Base-by-base conservation (phyloP, 1,284 basidiomycete genomes). In the Somion occarium region DNA sequence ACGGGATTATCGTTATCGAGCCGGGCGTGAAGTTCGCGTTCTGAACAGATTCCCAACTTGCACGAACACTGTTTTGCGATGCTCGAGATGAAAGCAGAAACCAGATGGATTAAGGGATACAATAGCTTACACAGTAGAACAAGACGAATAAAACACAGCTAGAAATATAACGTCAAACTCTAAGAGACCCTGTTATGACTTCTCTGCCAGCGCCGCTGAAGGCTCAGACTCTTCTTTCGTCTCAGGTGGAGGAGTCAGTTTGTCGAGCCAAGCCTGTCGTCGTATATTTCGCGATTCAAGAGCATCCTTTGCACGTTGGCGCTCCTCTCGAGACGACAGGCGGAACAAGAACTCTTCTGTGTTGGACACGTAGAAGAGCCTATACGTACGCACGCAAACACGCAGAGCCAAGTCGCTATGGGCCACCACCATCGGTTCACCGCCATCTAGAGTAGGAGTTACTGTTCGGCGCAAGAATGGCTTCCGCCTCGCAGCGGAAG, bases 361-460 rank as follows among this genome's bases (percentile, higher is more conserved):
- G 19, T 73, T 67, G 1, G 88, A 76, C 12, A 91, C 89, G 63
- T 85, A 93, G 72, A 95, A 94, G 50, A 94, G 72, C 24, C 87
- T 78, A 64, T 93, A 94, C 23, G 88, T 93, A 48, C 89, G 82
- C 34, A 91, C 78, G 64, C 90, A 93, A 50, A 95, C 81, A 59
- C 89, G 88, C 64, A 93, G 87, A 64, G 91, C 88, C 18, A 94
- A 76, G 2, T 76, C 74, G 37, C 83, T 83, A 26, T 24, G 22
- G 2, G 52, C 51, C 9, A 45, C 34, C 19, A 47, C 15, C 20
- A 48, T 41, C 19, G 42, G 44, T 38, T 45, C 38, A n/a, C 38
- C 22, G 25, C 55, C 45, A 22, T 44, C 55, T 12, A 25, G 30
- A 34, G 30, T 34, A 7, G 30, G 30, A 15, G 15, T 34, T 7